Evolutionary conservation across 768 basidiomycete genomes (phyloP).

Genomic region (Trametes villosa): DNA sequence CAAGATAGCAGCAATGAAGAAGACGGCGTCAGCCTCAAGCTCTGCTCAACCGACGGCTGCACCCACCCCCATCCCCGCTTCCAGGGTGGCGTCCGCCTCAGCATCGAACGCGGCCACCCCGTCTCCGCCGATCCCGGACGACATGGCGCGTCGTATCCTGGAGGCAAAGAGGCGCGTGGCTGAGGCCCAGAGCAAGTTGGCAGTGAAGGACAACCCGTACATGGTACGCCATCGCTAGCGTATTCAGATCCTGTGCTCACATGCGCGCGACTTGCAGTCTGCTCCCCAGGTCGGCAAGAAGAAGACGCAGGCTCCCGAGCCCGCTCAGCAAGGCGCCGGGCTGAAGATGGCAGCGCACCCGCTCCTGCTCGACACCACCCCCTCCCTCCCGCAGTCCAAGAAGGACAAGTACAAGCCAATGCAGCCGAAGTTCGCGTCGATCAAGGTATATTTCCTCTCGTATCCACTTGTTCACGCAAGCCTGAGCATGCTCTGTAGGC

Average conservation of each 20-base stretch:
- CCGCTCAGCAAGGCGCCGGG: conserved; percentile 78
- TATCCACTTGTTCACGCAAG: neutral
- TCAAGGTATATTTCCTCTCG: conserved; percentile 58
- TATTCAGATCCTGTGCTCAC: too few relatives aligned
- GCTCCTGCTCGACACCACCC: conserved; percentile 71
- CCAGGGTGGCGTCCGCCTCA: conserved; percentile 33
- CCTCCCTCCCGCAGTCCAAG: conserved; percentile 66
- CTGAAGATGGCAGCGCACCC: conserved; percentile 93
- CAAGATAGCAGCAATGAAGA: conserved; percentile 79
- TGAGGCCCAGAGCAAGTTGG: conserved; percentile 76
- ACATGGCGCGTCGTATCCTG: conserved; percentile 71
- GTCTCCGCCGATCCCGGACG: conserved; percentile 54
- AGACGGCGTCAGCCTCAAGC: conserved; percentile 27
- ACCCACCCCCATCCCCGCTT: conserved; percentile 32
- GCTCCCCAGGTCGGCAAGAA: conserved; percentile 57
- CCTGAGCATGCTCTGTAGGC: too few relatives aligned
- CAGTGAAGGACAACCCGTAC: conserved; percentile 85
- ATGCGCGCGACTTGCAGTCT: too few relatives aligned
- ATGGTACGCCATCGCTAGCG: too few relatives aligned
- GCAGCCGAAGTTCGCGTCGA: conserved; percentile 98
- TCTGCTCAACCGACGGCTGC: conserved; percentile 29
- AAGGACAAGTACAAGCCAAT: conserved; percentile 97
- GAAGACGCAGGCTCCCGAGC: conserved; percentile 59
- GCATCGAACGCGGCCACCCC: conserved; percentile 40
- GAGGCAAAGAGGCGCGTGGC: conserved; percentile 88